Conservation (phyloP, 1,139 yeast genomes). For the Entelexis paramagnoliae region DNA sequence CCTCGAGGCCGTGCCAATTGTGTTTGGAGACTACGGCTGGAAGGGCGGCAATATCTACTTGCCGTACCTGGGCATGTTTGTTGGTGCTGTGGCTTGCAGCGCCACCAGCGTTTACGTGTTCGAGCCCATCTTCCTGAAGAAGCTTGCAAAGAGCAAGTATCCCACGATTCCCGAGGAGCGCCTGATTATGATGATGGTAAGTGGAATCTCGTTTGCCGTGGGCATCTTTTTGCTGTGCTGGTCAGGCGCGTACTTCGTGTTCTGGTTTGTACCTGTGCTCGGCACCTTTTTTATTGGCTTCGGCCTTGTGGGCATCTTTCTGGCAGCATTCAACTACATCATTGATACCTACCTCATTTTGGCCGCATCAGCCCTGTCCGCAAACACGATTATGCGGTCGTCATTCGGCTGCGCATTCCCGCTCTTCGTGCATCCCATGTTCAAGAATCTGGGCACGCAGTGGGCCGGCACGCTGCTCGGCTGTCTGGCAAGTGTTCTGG, state of each 20-base stretch:
- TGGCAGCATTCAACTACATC: conserved; percentile 68
- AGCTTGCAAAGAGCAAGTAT: conserved; percentile 28
- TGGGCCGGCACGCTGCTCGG: conserved; percentile 86
- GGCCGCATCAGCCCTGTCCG: conserved; percentile 88
- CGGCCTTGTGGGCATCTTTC: conserved; percentile 66
- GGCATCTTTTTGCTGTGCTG: conserved; percentile 78
- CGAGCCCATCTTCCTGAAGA: conserved; percentile 26
- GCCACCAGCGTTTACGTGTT: conserved; percentile 29
- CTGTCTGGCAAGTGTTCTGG: conserved; percentile 42
- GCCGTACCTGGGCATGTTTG: conserved; percentile 41
- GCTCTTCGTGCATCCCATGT: conserved; percentile 65
- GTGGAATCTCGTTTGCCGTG: conserved; percentile 55
- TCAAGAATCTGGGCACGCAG: conserved; percentile 57
- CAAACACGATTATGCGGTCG: conserved; percentile 68
- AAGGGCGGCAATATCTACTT: conserved; percentile 27
- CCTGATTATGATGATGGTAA: conserved; percentile 60
- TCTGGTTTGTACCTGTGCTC: conserved; percentile 42
- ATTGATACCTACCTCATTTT: conserved; percentile 66
- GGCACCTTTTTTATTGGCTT: conserved; percentile 64
- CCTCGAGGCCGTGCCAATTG: conserved; percentile 68
- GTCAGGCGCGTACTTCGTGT: conserved; percentile 56
- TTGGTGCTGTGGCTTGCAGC: conserved; percentile 39
- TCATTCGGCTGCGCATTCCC: conserved; percentile 70
- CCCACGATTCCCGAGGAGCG: conserved; percentile 65
- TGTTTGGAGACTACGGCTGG: conserved; percentile 43